These are phyloP conservation scores for Geotrichum histeridarum DNA, from an alignment of 1,139 yeast species.

Conservation along the genomic window DNA sequence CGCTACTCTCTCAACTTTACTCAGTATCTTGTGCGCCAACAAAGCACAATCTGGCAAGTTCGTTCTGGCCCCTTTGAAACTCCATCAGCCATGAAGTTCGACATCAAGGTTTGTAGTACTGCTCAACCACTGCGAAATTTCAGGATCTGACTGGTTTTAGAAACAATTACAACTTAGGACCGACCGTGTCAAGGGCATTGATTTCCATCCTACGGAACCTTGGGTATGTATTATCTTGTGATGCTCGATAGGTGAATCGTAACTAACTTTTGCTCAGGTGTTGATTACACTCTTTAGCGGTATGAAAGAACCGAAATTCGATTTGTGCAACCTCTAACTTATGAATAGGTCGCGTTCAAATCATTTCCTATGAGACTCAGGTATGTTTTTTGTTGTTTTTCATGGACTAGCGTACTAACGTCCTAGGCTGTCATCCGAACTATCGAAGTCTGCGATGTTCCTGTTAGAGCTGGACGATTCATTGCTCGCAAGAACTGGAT, in stretches of 20 bases:
- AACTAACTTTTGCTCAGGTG: constrained; percentile 30
- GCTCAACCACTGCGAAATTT: neutral
- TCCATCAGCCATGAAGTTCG: constrained; percentile 26
- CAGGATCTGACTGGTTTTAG: constrained; percentile 39
- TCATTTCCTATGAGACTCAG: constrained; percentile 87
- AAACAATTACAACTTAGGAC: constrained; percentile 82
- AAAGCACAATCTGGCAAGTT: neutral
- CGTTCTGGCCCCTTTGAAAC: constrained; percentile 1
- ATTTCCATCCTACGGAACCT: constrained; percentile 96
- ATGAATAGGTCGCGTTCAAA: constrained; percentile 55
- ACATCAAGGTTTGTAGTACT: constrained; percentile 25
- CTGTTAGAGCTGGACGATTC: constrained; percentile 92
- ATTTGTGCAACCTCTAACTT: constrained; percentile 1
- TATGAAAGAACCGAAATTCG: constrained; percentile 31
- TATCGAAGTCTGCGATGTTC: constrained; percentile 86
- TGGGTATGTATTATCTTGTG: constrained; percentile 48
- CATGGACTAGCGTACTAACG: constrained; percentile 12
- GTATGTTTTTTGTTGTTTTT: constrained; percentile 22
- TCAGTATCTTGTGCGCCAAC: too few species aligned
- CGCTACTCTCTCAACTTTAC: too few species aligned
- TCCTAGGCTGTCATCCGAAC: constrained; percentile 53
- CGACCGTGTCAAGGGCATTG: constrained; percentile 95
- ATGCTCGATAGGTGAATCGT: neutral
- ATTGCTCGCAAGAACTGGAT: constrained; percentile 97
- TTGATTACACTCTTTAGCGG: constrained; percentile 82